Conservation (phyloP, 176 grass and related monocot species). For the Lolium rigidum region DNA sequence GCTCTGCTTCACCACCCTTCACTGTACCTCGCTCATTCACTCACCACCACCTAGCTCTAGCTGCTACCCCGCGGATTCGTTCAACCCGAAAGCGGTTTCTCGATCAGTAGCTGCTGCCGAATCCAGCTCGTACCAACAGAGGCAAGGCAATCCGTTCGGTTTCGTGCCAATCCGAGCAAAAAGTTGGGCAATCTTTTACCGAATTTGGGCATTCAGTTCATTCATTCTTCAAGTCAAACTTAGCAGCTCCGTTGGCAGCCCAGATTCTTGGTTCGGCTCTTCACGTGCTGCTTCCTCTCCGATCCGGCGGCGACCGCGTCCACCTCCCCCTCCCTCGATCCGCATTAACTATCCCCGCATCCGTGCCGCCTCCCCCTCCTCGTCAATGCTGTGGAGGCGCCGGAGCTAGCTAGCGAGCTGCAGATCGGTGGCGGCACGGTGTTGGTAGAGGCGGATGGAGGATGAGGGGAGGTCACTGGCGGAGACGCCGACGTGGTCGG, state of each 20-base stretch:
- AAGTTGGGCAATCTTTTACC: not conserved
- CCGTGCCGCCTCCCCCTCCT: not conserved
- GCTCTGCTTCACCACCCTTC: not conserved
- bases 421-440: not conserved
- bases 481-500: constrained; percentile 98
- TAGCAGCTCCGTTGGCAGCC: not conserved
- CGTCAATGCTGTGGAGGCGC: constrained; percentile 23
- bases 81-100: not conserved
- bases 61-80: not conserved
- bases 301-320: constrained; percentile 44
- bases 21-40: constrained; percentile 5
- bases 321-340: constrained; percentile 32
- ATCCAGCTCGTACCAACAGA: not conserved
- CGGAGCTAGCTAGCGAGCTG: constrained; percentile 16
- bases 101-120: not conserved
- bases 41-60: not conserved
- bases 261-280: constrained; percentile 7
- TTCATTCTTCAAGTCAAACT: constrained; percentile 21
- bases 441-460: constrained; percentile 14
- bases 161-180: not conserved
- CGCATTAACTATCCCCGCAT: constrained; percentile 32
- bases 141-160: not conserved
- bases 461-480: constrained; percentile 78
- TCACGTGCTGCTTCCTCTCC: constrained; percentile 27
- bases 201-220: constrained; percentile 7